Percentiles rank a stretch among this genome's conserved stretches.
Evolutionary conservation across 345 rosid species (phyloP).

Genomic region (Raphanus raphanistrum): DNA sequence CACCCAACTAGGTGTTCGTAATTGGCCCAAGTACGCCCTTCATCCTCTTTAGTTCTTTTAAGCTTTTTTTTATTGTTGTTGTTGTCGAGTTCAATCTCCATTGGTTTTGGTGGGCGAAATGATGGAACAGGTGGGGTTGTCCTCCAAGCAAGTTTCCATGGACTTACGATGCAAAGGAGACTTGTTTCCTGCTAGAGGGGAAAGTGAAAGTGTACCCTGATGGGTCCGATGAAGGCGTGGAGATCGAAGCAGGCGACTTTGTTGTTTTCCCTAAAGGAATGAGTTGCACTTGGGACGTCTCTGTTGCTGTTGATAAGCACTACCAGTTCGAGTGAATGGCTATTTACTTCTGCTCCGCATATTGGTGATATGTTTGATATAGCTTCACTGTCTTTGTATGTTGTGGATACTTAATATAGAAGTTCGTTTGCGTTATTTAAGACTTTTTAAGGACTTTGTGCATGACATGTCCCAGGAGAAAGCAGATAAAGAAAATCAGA

Average conservation of each 20-base stretch:
- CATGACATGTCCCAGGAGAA: too few relatives aligned
- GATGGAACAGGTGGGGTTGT: constrained; percentile 77
- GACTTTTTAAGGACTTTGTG: too few relatives aligned
- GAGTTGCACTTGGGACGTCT: constrained; percentile 96
- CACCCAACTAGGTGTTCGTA: constrained; percentile 67
- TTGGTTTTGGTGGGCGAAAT: not conserved
- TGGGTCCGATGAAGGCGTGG: constrained; percentile 65
- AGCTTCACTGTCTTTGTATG: not conserved
- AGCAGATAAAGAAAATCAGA: too few relatives aligned
- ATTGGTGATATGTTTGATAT: not conserved
- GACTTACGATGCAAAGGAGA: constrained; percentile 76
- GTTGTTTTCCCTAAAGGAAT: constrained; percentile 87
- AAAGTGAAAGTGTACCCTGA: constrained; percentile 79
- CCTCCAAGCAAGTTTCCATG: constrained; percentile 93
- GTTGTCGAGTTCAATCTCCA: not conserved
- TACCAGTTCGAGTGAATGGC: constrained; percentile 61
- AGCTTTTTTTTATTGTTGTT: not conserved
- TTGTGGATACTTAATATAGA: constrained; percentile 14
- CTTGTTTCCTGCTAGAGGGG: constrained; percentile 71
- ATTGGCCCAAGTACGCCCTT: constrained; percentile 71
- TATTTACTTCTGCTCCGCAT: not conserved
- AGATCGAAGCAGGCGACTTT: constrained; percentile 78
- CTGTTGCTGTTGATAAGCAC: constrained; percentile 82
- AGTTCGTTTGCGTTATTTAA: too few relatives aligned
- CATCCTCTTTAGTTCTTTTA: not conserved